These are phyloP conservation scores for Eragrostis curvula DNA, from an alignment of 176 grass and related monocot species.

Conservation along the genomic window DNA sequence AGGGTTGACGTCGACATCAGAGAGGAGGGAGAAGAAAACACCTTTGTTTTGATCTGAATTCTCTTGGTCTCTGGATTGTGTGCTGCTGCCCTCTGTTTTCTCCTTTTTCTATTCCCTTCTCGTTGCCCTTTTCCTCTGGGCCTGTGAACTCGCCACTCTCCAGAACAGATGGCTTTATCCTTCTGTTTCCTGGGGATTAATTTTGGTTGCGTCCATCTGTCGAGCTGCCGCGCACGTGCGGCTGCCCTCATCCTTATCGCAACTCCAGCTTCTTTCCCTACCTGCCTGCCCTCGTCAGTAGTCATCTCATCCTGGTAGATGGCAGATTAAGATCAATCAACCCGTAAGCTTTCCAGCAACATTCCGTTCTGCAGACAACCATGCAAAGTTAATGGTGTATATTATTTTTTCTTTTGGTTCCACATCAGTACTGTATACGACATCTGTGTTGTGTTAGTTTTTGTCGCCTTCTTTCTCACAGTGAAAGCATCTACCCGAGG, in stretches of 20 bases:
- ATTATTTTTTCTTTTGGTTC: background rate
- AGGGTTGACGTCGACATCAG: slow-evolving; percentile 29
- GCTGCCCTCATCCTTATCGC: slow-evolving; percentile 53
- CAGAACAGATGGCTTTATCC: slow-evolving; percentile 47
- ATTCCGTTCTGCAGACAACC: background rate
- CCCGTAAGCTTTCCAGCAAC: slow-evolving; percentile 3
- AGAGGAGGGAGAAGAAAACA: slow-evolving; percentile 8
- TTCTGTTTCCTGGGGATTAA: slow-evolving; percentile 37
- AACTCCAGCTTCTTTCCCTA: slow-evolving; percentile 32
- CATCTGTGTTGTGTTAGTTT: background rate
- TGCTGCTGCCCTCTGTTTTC: background rate
- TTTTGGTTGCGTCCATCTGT: slow-evolving; percentile 49
- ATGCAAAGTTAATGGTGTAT: background rate
- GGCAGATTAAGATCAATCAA: background rate
- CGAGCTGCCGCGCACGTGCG: slow-evolving; percentile 56
- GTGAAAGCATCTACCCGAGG: background rate
- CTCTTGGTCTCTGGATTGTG: slow-evolving; percentile 28
- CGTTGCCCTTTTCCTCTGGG: slow-evolving; percentile 11
- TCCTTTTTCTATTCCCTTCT: slow-evolving; percentile 9
- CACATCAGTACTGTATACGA: background rate
- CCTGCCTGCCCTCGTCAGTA: background rate
- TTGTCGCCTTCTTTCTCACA: background rate
- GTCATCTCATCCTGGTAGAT: background rate
- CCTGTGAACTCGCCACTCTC: slow-evolving; percentile 1
- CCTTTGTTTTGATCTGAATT: slow-evolving; percentile 47